Conservation (phyloP, 148 eudicot genomes). For the Chenopodium quinoa region DNA sequence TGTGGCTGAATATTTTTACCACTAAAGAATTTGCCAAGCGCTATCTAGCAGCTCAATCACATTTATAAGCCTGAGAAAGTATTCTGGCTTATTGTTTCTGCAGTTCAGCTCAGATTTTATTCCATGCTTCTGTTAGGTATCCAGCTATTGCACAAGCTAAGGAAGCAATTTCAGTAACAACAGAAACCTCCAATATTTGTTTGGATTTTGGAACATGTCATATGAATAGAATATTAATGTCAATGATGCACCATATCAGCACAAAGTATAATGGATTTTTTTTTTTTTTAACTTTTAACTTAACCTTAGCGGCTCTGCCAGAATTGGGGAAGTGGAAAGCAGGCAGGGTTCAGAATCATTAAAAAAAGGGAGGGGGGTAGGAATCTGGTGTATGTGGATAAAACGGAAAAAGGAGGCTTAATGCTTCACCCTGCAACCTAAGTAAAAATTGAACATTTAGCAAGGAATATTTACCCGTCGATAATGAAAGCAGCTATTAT, state of each 20-base stretch:
- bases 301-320: not conserved
- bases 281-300: not conserved
- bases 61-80: not conserved
- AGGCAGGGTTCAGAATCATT: not conserved
- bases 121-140: not conserved
- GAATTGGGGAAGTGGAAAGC: not conserved
- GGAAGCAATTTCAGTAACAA: not conserved
- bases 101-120: not conserved
- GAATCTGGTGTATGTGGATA: not conserved
- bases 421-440: not conserved
- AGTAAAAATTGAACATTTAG: not conserved
- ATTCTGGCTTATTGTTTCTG: not conserved
- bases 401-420: not conserved
- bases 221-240: not conserved
- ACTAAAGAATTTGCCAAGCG: not conserved
- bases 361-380: not conserved
- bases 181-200: not conserved
- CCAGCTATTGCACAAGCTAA: not conserved
- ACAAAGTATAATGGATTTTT: not conserved
- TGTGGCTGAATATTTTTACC: not conserved
- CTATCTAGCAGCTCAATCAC: not conserved
- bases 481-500: conserved; percentile 87
- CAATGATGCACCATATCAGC: not conserved
- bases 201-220: not conserved
- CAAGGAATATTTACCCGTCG: conserved; percentile 50